phyloP scores from a whole-genome alignment of 495 filamentous ascomycete species.

The Hyaloscypha finlandica region DNA sequence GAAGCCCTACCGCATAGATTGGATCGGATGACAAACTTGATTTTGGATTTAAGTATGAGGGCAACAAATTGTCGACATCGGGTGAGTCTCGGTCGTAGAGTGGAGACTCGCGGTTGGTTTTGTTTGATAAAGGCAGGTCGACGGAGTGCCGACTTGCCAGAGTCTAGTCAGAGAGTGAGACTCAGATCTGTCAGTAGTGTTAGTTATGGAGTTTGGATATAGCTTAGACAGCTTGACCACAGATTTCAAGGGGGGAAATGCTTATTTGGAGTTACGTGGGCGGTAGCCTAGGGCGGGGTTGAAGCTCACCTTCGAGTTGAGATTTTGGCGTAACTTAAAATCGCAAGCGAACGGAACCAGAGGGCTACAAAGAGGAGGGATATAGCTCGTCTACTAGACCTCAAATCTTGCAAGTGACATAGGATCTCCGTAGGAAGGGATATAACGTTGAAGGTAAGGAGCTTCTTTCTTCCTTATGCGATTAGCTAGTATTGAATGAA shows the following conservation, averaged over 20 bases:
- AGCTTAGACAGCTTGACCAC: neutral
- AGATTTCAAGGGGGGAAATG: neutral
- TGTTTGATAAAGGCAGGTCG: neutral
- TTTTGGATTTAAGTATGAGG: neutral
- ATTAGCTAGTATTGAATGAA: too few relatives aligned
- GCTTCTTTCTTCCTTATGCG: too few relatives aligned
- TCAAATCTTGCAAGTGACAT: too few relatives aligned
- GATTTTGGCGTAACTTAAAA: too few relatives aligned
- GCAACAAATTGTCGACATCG: neutral
- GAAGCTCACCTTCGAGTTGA: neutral
- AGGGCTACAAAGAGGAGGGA: too few relatives aligned
- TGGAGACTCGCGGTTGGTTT: neutral
- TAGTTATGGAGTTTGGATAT: neutral
- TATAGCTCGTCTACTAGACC: too few relatives aligned
- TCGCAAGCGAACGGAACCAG: too few relatives aligned
- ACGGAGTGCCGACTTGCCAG: neutral
- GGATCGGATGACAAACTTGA: neutral
- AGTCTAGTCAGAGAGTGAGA: neutral
- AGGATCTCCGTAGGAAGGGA: too few relatives aligned
- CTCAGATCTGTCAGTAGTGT: neutral
- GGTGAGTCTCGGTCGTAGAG: neutral
- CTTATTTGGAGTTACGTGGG: neutral
- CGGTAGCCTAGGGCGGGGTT: neutral
- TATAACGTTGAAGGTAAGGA: too few relatives aligned
- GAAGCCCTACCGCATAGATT: too few relatives aligned